Base-by-base conservation (phyloP, 1,139 yeast genomes). In the Geotrichum aggregatum region DNA sequence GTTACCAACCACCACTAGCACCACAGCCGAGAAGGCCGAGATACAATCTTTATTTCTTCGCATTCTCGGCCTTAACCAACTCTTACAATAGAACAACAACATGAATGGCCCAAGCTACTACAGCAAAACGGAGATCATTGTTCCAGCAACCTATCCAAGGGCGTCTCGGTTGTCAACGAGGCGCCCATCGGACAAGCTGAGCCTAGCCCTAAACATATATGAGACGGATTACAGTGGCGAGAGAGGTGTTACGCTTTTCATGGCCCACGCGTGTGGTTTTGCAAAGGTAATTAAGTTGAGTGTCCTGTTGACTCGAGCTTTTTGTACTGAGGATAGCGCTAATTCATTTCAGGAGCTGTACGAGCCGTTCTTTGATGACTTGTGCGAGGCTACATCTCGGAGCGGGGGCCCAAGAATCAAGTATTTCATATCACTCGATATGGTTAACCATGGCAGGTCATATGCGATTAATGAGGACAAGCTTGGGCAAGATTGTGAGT, bases 361-460 rank as follows among this genome's bases (percentile, higher is more conserved):
- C 31, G 54, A 54, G 28, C 56, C 56, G 4, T 24, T 50, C 26
- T 43, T 54, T 16, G 47, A 50, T 7, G 50, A 39, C 19, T 35
- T 53, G n/a, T 24, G 31, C n/a, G 24, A 36, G 1, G 14, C 8
- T 7, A 36, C 50, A 21, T 13, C 16, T 26, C 35, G 44, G 18
- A 40, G 48, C 21, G 31, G 44, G 21, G 38, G 46, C 8, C 44
- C 54, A 14, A 47, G 46, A 26, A 14, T 57, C 36, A 56, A 55
- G 31, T 56, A 57, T n/a, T 47, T 56, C 26, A 14, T 58, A 19
- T 18, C 59, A 1, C 39, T 55, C 10, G 60, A 58, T 31, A 47
- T 47, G 18, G 57, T 56, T 18, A 55, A 58, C 44, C 60, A 58
- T 26, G 54, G 57, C 14, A 36, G 47, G 38, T 56, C 59, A 14